Conservation (phyloP, 768 basidiomycete genomes). For the Leccinum subtestaceum region DNA sequence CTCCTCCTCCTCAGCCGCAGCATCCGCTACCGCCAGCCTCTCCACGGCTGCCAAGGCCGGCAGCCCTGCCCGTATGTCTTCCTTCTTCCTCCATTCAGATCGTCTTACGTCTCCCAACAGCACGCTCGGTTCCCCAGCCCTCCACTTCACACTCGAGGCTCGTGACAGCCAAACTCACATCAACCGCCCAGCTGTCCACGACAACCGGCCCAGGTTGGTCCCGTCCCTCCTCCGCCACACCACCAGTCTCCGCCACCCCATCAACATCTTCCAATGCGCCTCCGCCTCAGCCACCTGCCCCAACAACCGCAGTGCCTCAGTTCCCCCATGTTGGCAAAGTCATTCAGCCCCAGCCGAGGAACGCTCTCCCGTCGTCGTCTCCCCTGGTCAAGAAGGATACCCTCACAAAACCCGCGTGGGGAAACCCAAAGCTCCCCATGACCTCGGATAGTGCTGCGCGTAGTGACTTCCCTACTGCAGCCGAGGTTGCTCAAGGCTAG, state of each 20-base stretch:
- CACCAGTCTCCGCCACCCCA: slow-evolving; percentile 53
- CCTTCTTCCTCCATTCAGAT: neutral
- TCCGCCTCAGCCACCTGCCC: slow-evolving; percentile 44
- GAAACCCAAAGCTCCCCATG: slow-evolving; percentile 44
- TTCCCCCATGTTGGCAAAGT: slow-evolving; percentile 60
- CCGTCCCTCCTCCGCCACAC: slow-evolving; percentile 69
- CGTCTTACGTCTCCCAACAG: slow-evolving; percentile 35
- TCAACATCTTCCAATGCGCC: slow-evolving; percentile 42
- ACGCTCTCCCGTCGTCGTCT: slow-evolving; percentile 32
- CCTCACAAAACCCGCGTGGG: slow-evolving; percentile 66
- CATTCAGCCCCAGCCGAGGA: slow-evolving; percentile 60
- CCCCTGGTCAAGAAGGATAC: slow-evolving; percentile 34
- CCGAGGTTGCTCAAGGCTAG: slow-evolving; percentile 87
- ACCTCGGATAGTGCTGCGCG: slow-evolving; percentile 41
- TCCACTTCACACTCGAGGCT: slow-evolving; percentile 71
- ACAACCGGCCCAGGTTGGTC: slow-evolving; percentile 72
- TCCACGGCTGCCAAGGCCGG: slow-evolving; percentile 46
- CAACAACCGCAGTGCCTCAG: slow-evolving; percentile 43
- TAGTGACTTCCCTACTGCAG: slow-evolving; percentile 93
- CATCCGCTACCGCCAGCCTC: slow-evolving; percentile 43
- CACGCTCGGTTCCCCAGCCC: slow-evolving; percentile 54
- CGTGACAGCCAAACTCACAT: slow-evolving; percentile 84
- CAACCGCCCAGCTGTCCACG: slow-evolving; percentile 54
- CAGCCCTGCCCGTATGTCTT: slow-evolving; percentile 49
- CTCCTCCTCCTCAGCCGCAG: slow-evolving; percentile 51